Base-by-base conservation (phyloP, 345 rosid genomes). In the Boechera stricta region DNA sequence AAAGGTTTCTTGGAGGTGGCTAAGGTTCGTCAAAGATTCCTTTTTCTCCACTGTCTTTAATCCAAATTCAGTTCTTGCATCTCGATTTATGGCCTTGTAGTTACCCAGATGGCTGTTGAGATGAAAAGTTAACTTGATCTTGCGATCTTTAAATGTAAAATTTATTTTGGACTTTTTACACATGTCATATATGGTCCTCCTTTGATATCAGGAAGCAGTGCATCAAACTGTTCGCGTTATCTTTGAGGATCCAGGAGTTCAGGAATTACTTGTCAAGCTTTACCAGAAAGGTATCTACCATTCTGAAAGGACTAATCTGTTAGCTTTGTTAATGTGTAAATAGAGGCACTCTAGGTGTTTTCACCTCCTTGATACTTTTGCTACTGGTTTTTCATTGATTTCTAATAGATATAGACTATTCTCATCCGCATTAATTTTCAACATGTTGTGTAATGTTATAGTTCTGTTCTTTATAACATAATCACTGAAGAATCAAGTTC, bases 191-290 rank as follows among this genome's bases (percentile, higher is more conserved):
- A 59, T 74, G 64, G 51, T 73, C 75, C 0, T 73, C 75, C 0
- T 4, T 76, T 82, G 62, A 73, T 85, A 69, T 73, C 79, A 95
- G 98, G 99, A 92, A 86, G 96, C 96, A 71, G 97, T 95, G 71
- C 90, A 86, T 81, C 93, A 83, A 85, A 93, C 98, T 48, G 97
- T 95, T 67, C 78, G 80, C 52, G 94, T 95, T 72, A 90, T 95
- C 78, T 93, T 95, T 84, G 98, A 91, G 84, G 99, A 95, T 83
- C 99, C 99, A 36, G 99, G 99, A 76, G 98, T 95, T 81, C 88
- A 90, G 78, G 96, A 91, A 75, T 81, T 95, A 81, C 90, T 95
- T 77, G 94, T 85, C 74, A 95, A 93, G 86, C 93, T 93, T 80
- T 95, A 93, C 86, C 99, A 88, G 12, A 91, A 82, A 87, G 99